Evolutionary conservation across 805 yeast species (phyloP), one percentile per base, ranked within the genome.

Genomic region (Myxozyma mucilagina): DNA sequence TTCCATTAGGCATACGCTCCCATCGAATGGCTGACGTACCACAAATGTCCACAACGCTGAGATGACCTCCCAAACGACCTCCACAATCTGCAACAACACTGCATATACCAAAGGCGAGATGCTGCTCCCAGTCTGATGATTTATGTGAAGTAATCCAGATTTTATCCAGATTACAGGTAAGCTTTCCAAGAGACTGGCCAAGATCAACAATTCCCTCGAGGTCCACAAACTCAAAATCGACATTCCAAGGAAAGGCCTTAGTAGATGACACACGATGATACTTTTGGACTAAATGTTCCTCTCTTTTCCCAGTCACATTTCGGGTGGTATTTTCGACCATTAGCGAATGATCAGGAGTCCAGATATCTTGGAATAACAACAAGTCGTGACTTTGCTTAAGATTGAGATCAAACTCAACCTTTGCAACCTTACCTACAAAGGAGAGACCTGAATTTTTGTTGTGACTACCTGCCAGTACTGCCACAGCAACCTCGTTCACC

Each of bases 341-440:
- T 10, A 61, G 53, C 20, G 76, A 70, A 41, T 76, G 79, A 34
- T 74, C 70, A 0, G 93, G 87, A 24, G 81, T 71, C 97, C 97
- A 91, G 36, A 90, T 84, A 73, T 92, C 96, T 58, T 79, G 79
- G 74, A 94, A 94, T 32, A 92, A 74, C 55, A 88, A 87, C 58
- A 93, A 73, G 71, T 94, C 97, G 71, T 92, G 97, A 54, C 89
- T 78, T 72, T 94, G 97, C 67, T 89, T 89, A 62, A 91, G 78
- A 67, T 90, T 89, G 59, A 94, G 75, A 68, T 83, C 87, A 0
- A 89, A 80, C 38, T 77, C 77, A 2, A 87, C 81, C 59, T 83
- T 84, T 0, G 81, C 75, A 4, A 90, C 67, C 9, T 80, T 76
- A 3, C 83, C 84, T 0, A 86, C 76, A 6, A 69, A 57, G 24